Evolutionary conservation across 2,329 filamentous ascomycete species (phyloP).

Genomic region (Berkeleyomyces basicola): DNA sequence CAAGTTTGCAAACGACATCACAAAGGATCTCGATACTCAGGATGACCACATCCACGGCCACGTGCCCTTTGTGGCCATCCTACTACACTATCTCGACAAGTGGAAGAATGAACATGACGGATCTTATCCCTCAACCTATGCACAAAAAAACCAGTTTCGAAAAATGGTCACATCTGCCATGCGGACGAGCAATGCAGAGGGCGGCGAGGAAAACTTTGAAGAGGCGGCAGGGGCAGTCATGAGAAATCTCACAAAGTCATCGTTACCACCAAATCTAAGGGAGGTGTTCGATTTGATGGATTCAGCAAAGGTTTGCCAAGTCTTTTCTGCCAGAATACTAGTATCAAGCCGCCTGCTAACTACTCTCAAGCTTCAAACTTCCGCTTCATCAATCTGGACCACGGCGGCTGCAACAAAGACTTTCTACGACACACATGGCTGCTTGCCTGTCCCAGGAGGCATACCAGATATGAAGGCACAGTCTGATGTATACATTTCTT

Average conservation of each 20-base stretch:
- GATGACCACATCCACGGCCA: constrained; percentile 77
- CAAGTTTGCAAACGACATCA: constrained; percentile 49
- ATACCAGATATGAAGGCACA: constrained; percentile 97
- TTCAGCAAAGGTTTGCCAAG: constrained; percentile 3
- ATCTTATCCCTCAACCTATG: constrained; percentile 53
- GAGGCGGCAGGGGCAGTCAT: constrained; percentile 78
- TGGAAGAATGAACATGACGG: constrained; percentile 64
- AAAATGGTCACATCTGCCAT: constrained; percentile 49
- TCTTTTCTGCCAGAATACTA: not conserved
- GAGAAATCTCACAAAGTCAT: constrained; percentile 60
- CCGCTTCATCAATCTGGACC: constrained; percentile 52
- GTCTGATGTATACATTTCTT: constrained; percentile 70
- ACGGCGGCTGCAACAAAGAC: constrained; percentile 63
- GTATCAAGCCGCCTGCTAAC: not conserved
- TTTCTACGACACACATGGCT: constrained; percentile 57
- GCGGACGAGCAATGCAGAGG: constrained; percentile 59
- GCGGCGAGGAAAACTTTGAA: constrained; percentile 91
- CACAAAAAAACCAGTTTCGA: constrained; percentile 74
- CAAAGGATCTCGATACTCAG: constrained; percentile 50
- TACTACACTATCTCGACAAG: constrained; percentile 64
- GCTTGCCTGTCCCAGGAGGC: constrained; percentile 69
- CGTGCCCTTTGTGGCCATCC: constrained; percentile 67
- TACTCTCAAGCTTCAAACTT: not conserved
- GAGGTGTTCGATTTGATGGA: constrained; percentile 46
- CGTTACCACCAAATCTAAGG: constrained; percentile 50